Evolutionary conservation across 345 rosid species (phyloP), one percentile per base, ranked within the genome.

Genomic region (Citrus medica): DNA sequence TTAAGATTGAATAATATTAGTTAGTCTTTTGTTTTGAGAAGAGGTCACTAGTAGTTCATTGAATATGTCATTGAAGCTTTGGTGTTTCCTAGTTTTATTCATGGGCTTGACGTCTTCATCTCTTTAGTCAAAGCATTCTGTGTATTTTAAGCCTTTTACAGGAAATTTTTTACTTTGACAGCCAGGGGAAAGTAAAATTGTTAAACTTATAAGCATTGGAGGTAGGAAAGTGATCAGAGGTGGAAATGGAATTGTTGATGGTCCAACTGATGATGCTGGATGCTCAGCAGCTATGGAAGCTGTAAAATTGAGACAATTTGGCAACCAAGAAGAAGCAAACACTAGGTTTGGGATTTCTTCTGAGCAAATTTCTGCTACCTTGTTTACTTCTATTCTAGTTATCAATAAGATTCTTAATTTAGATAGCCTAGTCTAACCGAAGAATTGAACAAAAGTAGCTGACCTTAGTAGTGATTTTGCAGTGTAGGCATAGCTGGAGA

Each of bases 111-210:
- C 21, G 71, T 77, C 72, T 51, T 17, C 64, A 76, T 17, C 65
- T 75, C 74, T 77, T 76, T 38, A 58, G 64, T 19, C 22, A 48
- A 68, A 66, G 16, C 19, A 19, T 32, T 17, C 21, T 24, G 7
- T 38, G 32, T 67, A 55, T 78, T 66, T 46, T 61, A 55, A 55
- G 53, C 53, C 9, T 33, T 69, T 61, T 72, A 61, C 73, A 73
- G 81, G 70, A 71, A 70, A 9, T 55, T 46, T 55, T 79, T 55
- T 83, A 69, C 80, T 84, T 88, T 87, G 69, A 30, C 88, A 96
- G 99, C 99, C 99, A 28, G 99, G 99, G 82, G 99, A 93, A 80
- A 58, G 84, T 53, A 96, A 91, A 88, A 89, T 87, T 32, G 90
- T 92, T 63, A 48, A 85, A 72, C 99, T 96, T 76, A 94, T 96